Percentiles rank a stretch among this genome's conserved stretches.
Evolutionary conservation across 805 yeast species (phyloP).

Genomic region (Starmerella riodocensis): DNA sequence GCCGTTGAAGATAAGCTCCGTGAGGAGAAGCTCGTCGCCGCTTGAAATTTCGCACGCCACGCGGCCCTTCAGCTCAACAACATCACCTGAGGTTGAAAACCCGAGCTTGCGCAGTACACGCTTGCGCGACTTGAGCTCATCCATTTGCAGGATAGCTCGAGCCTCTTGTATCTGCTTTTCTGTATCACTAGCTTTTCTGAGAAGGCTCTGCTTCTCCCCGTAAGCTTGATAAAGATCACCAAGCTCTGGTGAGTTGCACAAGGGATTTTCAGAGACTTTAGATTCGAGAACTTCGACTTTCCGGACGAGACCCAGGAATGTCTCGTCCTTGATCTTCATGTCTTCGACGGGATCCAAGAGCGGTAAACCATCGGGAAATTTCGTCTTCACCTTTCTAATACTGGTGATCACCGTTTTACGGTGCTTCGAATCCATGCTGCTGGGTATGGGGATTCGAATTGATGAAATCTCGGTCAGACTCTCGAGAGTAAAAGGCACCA

Average conservation of each 20-base stretch:
- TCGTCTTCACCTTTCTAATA: conserved; percentile 61
- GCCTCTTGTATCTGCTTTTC: conserved; percentile 64
- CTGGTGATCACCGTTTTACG: conserved; percentile 54
- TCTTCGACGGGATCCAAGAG: conserved; percentile 76
- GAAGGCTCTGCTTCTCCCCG: conserved; percentile 48
- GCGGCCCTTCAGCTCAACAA: conserved; percentile 91
- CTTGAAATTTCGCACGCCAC: conserved; percentile 55
- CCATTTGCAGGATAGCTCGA: conserved; percentile 83
- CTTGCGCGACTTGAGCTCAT: conserved; percentile 84
- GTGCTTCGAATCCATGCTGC: conserved; percentile 39
- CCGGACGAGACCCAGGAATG: conserved; percentile 54
- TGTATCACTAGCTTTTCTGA: conserved; percentile 43
- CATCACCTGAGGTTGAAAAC: conserved; percentile 72
- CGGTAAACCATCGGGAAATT: conserved; percentile 89
- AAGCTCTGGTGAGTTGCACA: conserved; percentile 36
- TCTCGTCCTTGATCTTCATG: conserved; percentile 79
- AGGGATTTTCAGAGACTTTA: conserved; percentile 59
- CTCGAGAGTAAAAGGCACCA: conserved; percentile 71
- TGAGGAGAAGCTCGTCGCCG: conserved; percentile 88
- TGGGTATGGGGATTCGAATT: conserved; percentile 68
- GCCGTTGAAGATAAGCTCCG: conserved; percentile 92
- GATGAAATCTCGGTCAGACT: conserved; percentile 67
- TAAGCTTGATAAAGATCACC: conserved; percentile 52
- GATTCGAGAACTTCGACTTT: conserved; percentile 75
- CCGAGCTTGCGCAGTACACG: conserved; percentile 86